Percentiles rank a stretch among this genome's conserved stretches.
Evolutionary conservation across 176 grass and related monocot species (phyloP).

Genomic region (Musa troglodytarum): DNA sequence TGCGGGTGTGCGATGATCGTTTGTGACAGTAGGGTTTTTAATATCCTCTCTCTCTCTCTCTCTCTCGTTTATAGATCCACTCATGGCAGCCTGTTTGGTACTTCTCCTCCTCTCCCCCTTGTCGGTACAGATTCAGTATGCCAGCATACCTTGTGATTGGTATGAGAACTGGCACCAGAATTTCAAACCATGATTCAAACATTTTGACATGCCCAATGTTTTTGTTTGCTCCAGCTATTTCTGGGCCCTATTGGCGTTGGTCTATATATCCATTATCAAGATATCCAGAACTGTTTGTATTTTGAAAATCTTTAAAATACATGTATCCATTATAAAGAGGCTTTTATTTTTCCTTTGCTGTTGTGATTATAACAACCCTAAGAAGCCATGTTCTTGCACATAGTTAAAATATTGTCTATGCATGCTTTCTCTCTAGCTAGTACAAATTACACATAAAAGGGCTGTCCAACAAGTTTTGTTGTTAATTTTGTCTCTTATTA

Average conservation of each 20-base stretch:
- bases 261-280: background rate
- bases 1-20: too few species aligned
- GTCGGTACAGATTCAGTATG: too few species aligned
- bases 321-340: background rate
- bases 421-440: background rate
- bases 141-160: too few species aligned
- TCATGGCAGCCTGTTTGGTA: too few species aligned
- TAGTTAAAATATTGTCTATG: background rate
- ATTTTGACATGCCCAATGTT: too few species aligned
- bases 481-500: conserved; percentile 8
- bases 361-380: background rate
- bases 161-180: too few species aligned
- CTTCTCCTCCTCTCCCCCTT: too few species aligned
- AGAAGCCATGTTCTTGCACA: background rate
- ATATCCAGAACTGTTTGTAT: background rate
- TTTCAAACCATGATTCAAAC: too few species aligned
- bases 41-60: too few species aligned
- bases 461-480: background rate
- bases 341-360: background rate
- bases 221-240: background rate
- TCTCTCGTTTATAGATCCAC: too few species aligned
- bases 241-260: background rate
- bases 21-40: too few species aligned
- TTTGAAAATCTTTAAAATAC: background rate
- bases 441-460: background rate